These are phyloP conservation scores for Mycena floridula DNA, from an alignment of 768 basidiomycete genomes.

Conservation along the genomic window DNA sequence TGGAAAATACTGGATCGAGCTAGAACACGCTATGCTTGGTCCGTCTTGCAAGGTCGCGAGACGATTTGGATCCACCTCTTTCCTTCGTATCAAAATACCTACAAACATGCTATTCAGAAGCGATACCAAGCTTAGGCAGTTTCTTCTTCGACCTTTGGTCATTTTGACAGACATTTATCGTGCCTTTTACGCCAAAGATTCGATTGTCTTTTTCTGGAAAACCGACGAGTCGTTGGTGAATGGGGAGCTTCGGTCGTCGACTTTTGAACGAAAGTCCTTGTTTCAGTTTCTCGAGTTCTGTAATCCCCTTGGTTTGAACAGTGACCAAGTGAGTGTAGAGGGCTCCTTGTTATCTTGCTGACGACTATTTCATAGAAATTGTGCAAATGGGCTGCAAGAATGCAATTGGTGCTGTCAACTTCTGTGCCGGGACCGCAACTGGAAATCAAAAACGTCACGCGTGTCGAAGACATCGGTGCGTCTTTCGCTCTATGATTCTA, in stretches of 20 bases:
- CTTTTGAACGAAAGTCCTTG: constrained; percentile 13
- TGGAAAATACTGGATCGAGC: constrained; percentile 28
- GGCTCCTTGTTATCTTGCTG: not conserved
- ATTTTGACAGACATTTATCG: constrained; percentile 50
- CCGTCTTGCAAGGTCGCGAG: constrained; percentile 53
- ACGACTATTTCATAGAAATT: constrained; percentile 34
- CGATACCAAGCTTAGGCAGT: constrained; percentile 27
- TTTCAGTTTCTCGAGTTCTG: constrained; percentile 48
- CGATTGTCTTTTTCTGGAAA: constrained; percentile 45
- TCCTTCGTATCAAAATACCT: constrained; percentile 46
- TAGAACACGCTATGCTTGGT: constrained; percentile 45
- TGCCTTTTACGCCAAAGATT: constrained; percentile 57
- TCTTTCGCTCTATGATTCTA: constrained; percentile 1
- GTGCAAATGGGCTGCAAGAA: constrained; percentile 61
- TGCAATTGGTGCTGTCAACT: constrained; percentile 55
- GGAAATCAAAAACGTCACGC: constrained; percentile 25
- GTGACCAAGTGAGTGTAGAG: constrained; percentile 36
- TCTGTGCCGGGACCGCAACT: constrained; percentile 52
- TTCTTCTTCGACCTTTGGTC: constrained; percentile 44
- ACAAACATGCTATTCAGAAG: constrained; percentile 23
- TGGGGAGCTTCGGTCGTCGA: not conserved
- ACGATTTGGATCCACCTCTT: constrained; percentile 55
- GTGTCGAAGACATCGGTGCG: constrained; percentile 45
- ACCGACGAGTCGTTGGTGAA: constrained; percentile 38
- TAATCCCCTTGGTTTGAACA: constrained; percentile 43